phyloP scores from a whole-genome alignment of 257 asterid species.

The Leptodermis oblonga region DNA sequence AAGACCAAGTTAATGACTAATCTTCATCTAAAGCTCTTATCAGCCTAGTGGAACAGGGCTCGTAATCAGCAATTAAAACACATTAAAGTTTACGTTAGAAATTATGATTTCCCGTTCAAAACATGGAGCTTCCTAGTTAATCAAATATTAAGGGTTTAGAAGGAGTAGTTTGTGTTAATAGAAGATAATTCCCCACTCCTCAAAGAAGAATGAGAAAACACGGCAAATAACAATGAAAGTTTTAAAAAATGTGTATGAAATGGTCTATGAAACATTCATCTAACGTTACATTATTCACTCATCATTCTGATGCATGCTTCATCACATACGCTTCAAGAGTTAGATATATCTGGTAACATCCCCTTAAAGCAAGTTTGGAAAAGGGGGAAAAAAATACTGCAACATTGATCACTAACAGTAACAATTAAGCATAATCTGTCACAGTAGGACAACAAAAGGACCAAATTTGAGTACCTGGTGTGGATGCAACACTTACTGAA shows the following conservation, averaged over 20 bases:
- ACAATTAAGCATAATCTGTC: neutral
- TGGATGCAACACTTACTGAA: conserved; percentile 34
- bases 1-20: conserved; percentile 45
- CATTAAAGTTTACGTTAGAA: neutral
- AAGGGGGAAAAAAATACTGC: neutral
- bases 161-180: too few species aligned
- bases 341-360: neutral
- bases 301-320: neutral
- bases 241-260: neutral
- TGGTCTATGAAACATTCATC: neutral
- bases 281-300: neutral
- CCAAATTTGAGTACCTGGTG: conserved; percentile 48
- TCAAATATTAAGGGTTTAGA: neutral
- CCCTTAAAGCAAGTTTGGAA: neutral
- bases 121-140: neutral
- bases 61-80: neutral
- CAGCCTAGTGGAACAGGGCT: neutral
- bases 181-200: neutral
- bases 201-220: neutral
- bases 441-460: neutral
- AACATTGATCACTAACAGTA: neutral
- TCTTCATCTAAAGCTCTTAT: conserved; percentile 25
- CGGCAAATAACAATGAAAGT: neutral
- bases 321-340: neutral
- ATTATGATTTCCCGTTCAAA: neutral